These are phyloP conservation scores for Mycosarcoma mackinlayi DNA, from an alignment of 1,284 basidiomycete species.

Conservation along the genomic window DNA sequence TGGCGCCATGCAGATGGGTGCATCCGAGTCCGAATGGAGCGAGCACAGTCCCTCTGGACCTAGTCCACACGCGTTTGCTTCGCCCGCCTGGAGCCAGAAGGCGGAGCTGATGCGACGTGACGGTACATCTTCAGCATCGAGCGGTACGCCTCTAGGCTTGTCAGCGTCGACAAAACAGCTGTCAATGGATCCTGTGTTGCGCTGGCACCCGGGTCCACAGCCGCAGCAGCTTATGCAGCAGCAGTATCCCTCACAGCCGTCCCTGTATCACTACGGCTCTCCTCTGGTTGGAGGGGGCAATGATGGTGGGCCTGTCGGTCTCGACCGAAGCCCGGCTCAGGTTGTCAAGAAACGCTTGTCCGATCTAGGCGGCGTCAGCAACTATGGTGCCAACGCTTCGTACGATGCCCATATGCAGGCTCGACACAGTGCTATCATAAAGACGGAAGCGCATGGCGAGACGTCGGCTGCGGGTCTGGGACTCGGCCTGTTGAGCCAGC, in stretches of 20 bases:
- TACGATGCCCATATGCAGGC: not conserved
- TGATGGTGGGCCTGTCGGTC: not conserved
- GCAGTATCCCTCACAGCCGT: not conserved
- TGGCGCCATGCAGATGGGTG: slow-evolving; percentile 7
- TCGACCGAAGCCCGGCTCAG: slow-evolving; percentile 15
- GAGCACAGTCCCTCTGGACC: slow-evolving; percentile 35
- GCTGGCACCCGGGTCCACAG: slow-evolving; percentile 20
- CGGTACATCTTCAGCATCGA: slow-evolving; percentile 1
- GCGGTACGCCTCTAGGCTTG: slow-evolving; percentile 16
- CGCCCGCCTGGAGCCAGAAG: slow-evolving; percentile 40
- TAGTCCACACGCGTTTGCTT: slow-evolving; percentile 26
- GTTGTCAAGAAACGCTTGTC: slow-evolving; percentile 20
- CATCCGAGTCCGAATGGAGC: slow-evolving; percentile 37
- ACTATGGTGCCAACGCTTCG: not conserved
- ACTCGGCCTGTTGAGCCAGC: slow-evolving; percentile 13
- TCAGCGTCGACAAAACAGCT: slow-evolving; percentile 15
- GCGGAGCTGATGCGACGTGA: slow-evolving; percentile 30
- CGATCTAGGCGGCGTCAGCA: not conserved
- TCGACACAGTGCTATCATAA: not conserved
- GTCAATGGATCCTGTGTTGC: slow-evolving; percentile 14
- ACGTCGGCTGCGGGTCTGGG: slow-evolving; percentile 6
- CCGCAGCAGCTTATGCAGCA: not conserved
- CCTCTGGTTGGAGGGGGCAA: slow-evolving; percentile 4
- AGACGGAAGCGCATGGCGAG: slow-evolving; percentile 10
- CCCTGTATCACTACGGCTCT: slow-evolving; percentile 16